Evolutionary conservation across 192 early-diverging fungal species (phyloP), one percentile per base, ranked within the genome.

Genomic region (Backusella parvicylindrica): DNA sequence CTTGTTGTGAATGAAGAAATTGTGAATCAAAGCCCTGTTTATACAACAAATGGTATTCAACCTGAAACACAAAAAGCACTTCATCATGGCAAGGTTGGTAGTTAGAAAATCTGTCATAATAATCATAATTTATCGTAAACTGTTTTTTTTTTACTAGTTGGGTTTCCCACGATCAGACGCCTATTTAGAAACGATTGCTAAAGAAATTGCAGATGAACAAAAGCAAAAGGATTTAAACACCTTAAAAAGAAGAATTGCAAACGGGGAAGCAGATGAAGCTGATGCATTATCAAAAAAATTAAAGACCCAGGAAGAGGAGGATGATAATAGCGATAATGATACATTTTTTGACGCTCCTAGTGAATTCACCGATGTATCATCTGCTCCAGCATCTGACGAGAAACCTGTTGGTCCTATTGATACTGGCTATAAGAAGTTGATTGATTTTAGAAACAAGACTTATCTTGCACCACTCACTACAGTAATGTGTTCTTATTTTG

Each of bases 401-500:
- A 72, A 82, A 67, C 21, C 83, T 70, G 0, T 79, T 75, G 64
- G 84, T 87, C 47, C 82, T 73, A 69, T 82, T 90, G 36, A 78
- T 77, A 36, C 79, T 16, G 60, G 70, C 13, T 60, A 60, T 11
- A 60, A 13, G 3, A 60, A 60, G 40, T 36, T 60, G 12, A 75
- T 89, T 23, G 91, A 96, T 78, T 96, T 95, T 71, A 86, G 87
- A 71, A 90, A 91, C 71, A 97, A 97, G 70, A 89, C 92, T 32
- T 99, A 99, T 76, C 83, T 98, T 64, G 97, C 96, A 15, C 97
- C 97, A 8, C 82, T 99, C 72, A 99, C 97, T 0, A 99, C 97
- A 2, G 96, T 60, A 60, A n/a, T n/a, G n/a, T n/a, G n/a, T n/a
- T n/a, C n/a, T n/a, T n/a, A n/a, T n/a, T n/a, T n/a, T n/a, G n/a